phyloP scores from a whole-genome alignment of 768 basidiomycete species.

The Lentinula raphanica region DNA sequence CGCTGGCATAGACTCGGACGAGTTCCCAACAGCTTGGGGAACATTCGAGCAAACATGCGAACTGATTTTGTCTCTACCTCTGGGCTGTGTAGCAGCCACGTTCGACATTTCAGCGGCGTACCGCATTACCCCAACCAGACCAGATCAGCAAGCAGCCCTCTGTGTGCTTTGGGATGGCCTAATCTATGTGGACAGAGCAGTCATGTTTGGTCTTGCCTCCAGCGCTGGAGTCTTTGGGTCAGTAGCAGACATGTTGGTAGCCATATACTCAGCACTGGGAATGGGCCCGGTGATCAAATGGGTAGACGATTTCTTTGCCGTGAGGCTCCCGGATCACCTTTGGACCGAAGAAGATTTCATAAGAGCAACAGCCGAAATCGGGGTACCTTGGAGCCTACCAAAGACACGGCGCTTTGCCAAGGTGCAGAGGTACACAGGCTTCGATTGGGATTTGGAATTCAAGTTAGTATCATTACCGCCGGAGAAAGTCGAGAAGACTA shows the following conservation, averaged over 20 bases:
- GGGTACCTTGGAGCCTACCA: constrained; percentile 26
- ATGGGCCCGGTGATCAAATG: constrained; percentile 16
- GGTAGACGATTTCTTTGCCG: constrained; percentile 26
- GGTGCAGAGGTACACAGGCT: constrained; percentile 26
- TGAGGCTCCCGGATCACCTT: constrained; percentile 11
- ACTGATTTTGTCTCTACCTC: constrained; percentile 25
- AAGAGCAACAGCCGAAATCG: no score
- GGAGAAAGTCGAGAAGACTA: constrained; percentile 18
- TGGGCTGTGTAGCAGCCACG: constrained; percentile 27
- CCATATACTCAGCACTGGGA: neutral
- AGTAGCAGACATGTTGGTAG: constrained; percentile 28
- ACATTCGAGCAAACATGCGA: constrained; percentile 23
- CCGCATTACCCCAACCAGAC: constrained; percentile 27
- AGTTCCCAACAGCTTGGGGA: constrained; percentile 32
- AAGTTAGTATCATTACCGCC: constrained; percentile 18
- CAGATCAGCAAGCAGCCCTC: no score
- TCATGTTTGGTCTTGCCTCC: constrained; percentile 27
- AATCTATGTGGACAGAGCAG: constrained; percentile 28
- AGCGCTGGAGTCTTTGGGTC: constrained; percentile 30
- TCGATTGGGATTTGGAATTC: constrained; percentile 27
- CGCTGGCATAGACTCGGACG: constrained; percentile 20
- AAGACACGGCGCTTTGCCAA: constrained; percentile 20
- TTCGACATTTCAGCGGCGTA: constrained; percentile 37
- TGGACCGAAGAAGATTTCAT: constrained; percentile 24
- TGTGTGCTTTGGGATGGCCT: constrained; percentile 30